Base-by-base conservation (phyloP, 2,329 filamentous ascomycete species). In the Geoglossum cookeanum region DNA sequence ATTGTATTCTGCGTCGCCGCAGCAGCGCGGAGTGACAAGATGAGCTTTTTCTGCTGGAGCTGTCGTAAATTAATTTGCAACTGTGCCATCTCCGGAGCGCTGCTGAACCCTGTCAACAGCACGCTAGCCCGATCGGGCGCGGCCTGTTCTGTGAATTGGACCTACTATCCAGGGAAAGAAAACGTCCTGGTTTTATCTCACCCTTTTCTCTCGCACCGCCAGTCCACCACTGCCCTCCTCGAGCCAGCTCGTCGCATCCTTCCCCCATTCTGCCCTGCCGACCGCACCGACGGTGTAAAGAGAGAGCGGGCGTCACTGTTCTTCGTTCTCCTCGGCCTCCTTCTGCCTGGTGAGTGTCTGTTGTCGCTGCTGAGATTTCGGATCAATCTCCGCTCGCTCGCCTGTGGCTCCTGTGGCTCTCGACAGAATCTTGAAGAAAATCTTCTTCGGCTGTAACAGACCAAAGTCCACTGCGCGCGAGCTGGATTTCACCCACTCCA, bases 41-140 rank as follows among this genome's bases (percentile, higher is more conserved):
- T 42, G 39, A 42, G 39, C 39, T 42, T 42, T 42, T 42, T 42
- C 13, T 42, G 39, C 39, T 42, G 39, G 39, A 42, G 32, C 49
- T 53, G 49, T 53, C 30, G 49, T 53, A 33, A 53, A 53, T 45
- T 45, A 22, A 53, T 53, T 53, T 53, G 49, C 49, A n/a, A 15
- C 30, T 17, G 49, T 53, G 29, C 49, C 49, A 53, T 53, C 49
- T 53, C 49, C 49, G 49, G 37, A 53, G 30, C 22, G 49, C 49
- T 35, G 22, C 17, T 13, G 49, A 53, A 53, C 49, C 49, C 49
- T 53, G 49, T 53, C 49, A n/a, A 37, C 48, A 3, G 33, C 15
- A 37, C 3, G 49, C 49, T 53, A 53, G 37, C 49, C 49, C 49
- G 30, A 53, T 35, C 49, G 49, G 49, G 49, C 9, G n/a, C 33